These are phyloP conservation scores for Suillus subaureus DNA, from an alignment of 768 basidiomycete species.

Conservation along the genomic window DNA sequence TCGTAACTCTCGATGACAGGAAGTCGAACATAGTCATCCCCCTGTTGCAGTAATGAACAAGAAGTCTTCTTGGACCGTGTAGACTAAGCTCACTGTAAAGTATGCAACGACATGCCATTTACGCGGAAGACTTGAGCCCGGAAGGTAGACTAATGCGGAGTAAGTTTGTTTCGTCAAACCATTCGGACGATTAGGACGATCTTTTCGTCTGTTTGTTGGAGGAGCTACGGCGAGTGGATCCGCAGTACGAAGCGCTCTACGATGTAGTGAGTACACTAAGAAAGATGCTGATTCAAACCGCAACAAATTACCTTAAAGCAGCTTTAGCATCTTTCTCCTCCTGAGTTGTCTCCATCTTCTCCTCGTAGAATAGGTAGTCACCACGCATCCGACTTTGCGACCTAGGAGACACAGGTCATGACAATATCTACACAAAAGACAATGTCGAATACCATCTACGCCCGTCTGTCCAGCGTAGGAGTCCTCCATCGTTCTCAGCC, in stretches of 20 bases:
- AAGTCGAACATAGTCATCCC: conserved; percentile 66
- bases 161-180: conserved; percentile 89
- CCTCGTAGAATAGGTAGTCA: conserved; percentile 83
- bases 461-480: conserved; percentile 80
- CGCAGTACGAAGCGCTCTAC: conserved; percentile 58
- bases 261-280: conserved; percentile 14
- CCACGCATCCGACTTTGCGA: conserved; percentile 85
- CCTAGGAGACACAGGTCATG: conserved; percentile 42
- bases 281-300: conserved; percentile 4
- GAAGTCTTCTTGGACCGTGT: conserved; percentile 2
- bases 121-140: conserved; percentile 54
- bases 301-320: conserved; percentile 60
- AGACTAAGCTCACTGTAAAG: conserved; percentile 58
- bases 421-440: not conserved
- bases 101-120: conserved; percentile 89
- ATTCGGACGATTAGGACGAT: conserved; percentile 75
- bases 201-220: conserved; percentile 68
- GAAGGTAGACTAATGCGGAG: conserved; percentile 72
- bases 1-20: conserved; percentile 78
- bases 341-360: conserved; percentile 78
- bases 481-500: conserved; percentile 69
- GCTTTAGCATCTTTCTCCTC: conserved; percentile 81
- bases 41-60: conserved; percentile 40
- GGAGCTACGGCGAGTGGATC: conserved; percentile 62
- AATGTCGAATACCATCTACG: conserved; percentile 59